Base-by-base conservation (phyloP, 2,329 filamentous ascomycete genomes). In the Scedosporium minutisporum region DNA sequence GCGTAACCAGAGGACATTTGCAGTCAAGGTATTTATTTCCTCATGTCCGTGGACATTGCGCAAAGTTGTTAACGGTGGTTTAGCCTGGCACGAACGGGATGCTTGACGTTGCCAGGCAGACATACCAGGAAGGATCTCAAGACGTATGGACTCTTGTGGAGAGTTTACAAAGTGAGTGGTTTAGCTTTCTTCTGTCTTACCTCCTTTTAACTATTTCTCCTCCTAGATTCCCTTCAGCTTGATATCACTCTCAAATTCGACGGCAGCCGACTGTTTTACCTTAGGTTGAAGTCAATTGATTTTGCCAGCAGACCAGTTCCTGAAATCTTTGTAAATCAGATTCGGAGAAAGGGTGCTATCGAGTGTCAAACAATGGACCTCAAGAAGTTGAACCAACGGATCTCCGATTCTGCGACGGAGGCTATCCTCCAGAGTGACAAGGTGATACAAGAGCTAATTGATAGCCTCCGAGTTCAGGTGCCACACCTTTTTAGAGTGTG, bases 321-420 rank as follows among this genome's bases (percentile, higher is more conserved):
- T 0, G 79, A 85, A 1, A 71, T 88, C 1, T 88, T 97, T 65
- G 89, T 96, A 72, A 97, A 97, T 66, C 77, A 83, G 0, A 84
- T 87, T 66, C 80, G 81, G 53, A 91, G 87, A 68, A 91, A 88
- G 69, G 85, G 85, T n/a, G 82, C 81, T 62, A 81, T 96, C 38
- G 91, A 97, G 72, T 97, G 92, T 67, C 91, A 96, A 68, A 97
- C 95, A 0, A 72, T 97, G 9, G 83, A 88, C 62, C 80, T 99
- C 10, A 82, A 96, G 65, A 95, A 97, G 70, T 78, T 91, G 46
- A 97, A 88, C 67, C 80, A 85, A 63, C 84, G 88, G 69, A 89
- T 97, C 48, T 84, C 85, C 0, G 88, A 96, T 65, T 89, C 91
- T 0, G 89, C 93, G 63, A 87, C 90, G 57, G 92, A 97, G 73